Percentiles rank a stretch among this genome's conserved stretches.
Evolutionary conservation across 352 stramenopile genomes (phyloP).

Genomic region (Phytopythium sindhum): DNA sequence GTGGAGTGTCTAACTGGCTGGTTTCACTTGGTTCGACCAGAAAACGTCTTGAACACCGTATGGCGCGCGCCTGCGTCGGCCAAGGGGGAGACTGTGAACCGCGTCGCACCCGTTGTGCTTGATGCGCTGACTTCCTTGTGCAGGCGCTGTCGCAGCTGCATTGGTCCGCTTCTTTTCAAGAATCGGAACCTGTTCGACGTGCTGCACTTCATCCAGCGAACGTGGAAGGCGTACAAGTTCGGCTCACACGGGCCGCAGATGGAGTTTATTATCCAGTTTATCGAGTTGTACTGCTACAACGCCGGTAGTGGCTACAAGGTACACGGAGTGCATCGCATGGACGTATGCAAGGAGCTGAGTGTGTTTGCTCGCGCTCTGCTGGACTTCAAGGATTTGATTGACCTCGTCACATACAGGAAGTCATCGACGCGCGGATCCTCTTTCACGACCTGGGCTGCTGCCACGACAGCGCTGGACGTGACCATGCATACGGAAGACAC

Average conservation of each 20-base stretch:
- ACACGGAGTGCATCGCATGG: constrained; percentile 27
- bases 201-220: constrained; percentile 60
- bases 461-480: constrained; percentile 14
- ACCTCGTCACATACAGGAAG: constrained; percentile 36
- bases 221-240: constrained; percentile 44
- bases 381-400: constrained; percentile 39
- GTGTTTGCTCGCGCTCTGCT: constrained; percentile 37
- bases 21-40: constrained; percentile 32
- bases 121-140: constrained; percentile 51
- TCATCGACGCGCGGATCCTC: constrained; percentile 20
- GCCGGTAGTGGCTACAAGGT: constrained; percentile 23
- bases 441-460: constrained; percentile 3
- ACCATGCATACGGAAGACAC: constrained; percentile 41
- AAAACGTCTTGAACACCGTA: constrained; percentile 17
- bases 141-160: constrained; percentile 34
- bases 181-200: constrained; percentile 28
- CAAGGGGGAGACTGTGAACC: constrained; percentile 3
- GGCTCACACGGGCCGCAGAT: constrained; percentile 28
- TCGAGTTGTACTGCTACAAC: constrained; percentile 54
- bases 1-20: constrained; percentile 46
- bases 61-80: background rate
- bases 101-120: constrained; percentile 39
- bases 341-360: constrained; percentile 40
- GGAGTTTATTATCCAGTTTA: constrained; percentile 62
- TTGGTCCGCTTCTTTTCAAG: constrained; percentile 38